Evolutionary conservation across 2,329 filamentous ascomycete species (phyloP).

Genomic region (Diaporthe batatas): DNA sequence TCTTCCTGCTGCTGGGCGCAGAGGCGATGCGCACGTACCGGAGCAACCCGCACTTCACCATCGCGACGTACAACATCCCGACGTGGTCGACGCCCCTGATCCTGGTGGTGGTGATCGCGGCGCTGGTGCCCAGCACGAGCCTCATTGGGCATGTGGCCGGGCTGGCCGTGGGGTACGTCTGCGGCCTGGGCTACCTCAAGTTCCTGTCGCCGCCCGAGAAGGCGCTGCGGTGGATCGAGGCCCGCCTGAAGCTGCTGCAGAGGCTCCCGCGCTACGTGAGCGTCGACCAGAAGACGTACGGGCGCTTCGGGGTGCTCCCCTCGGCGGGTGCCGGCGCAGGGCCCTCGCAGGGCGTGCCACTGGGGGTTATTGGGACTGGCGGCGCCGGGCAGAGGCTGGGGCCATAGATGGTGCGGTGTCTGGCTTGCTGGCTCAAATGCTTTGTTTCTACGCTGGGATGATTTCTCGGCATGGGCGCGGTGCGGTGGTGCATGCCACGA

Average conservation of each 20-base stretch:
- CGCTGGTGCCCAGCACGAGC: conserved; percentile 84
- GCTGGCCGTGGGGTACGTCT: conserved; percentile 85
- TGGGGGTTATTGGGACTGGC: conserved; percentile 71
- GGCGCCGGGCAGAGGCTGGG: conserved; percentile 73
- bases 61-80: conserved; percentile 77
- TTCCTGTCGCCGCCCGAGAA: conserved; percentile 91
- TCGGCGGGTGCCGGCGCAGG: conserved; percentile 55
- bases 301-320: conserved; percentile 87
- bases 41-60: conserved; percentile 81
- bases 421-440: background rate
- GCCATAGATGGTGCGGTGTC: conserved; percentile 59
- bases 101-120: conserved; percentile 78
- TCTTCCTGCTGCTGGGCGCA: conserved; percentile 86
- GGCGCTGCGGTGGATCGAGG: conserved; percentile 88
- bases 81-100: conserved; percentile 93
- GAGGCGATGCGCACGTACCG: conserved; percentile 90
- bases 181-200: conserved; percentile 89
- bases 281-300: conserved; percentile 95
- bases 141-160: conserved; percentile 90
- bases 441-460: background rate
- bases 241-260: conserved; percentile 85
- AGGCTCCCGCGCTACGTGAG: conserved; percentile 92
- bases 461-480: background rate
- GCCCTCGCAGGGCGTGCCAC: conserved; percentile 70
- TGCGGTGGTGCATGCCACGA: background rate